phyloP scores from a whole-genome alignment of 805 yeast genomes.

The Candida andamanensis region DNA sequence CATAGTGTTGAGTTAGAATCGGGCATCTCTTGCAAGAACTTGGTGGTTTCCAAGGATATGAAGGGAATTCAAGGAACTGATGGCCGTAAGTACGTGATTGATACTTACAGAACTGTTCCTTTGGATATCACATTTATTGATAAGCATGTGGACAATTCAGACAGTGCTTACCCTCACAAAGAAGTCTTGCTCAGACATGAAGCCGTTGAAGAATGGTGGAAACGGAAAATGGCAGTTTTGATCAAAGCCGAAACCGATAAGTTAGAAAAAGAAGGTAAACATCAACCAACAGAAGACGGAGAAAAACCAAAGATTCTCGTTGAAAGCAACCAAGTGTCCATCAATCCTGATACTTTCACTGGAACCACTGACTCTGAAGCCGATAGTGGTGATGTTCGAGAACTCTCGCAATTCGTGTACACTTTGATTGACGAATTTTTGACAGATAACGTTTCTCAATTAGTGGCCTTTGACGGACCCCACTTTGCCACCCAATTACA shows the following conservation, averaged over 20 bases:
- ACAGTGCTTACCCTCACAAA: constrained; percentile 67
- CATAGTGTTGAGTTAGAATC: constrained; percentile 53
- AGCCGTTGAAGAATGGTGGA: constrained; percentile 90
- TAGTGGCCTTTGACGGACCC: constrained; percentile 75
- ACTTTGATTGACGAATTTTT: constrained; percentile 61
- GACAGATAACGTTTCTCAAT: constrained; percentile 46
- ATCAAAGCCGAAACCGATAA: constrained; percentile 48
- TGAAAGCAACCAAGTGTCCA: constrained; percentile 48
- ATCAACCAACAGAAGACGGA: constrained; percentile 24
- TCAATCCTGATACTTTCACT: constrained; percentile 78
- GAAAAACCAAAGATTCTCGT: constrained; percentile 48
- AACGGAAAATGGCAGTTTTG: constrained; percentile 52
- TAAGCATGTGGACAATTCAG: constrained; percentile 33
- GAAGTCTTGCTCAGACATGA: constrained; percentile 79
- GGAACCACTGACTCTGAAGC: constrained; percentile 34
- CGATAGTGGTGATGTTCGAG: constrained; percentile 65
- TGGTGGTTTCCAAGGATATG: constrained; percentile 68
- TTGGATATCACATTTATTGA: constrained; percentile 75
- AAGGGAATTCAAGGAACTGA: constrained; percentile 87
- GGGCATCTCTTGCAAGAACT: constrained; percentile 34
- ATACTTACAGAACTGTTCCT: constrained; percentile 80
- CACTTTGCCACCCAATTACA: constrained; percentile 71
- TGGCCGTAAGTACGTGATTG: constrained; percentile 78
- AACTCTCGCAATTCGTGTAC: constrained; percentile 60
- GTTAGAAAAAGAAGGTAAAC: constrained; percentile 32